Conservation (phyloP, 306 rosid genomes). For the Lablab purpureus region DNA sequence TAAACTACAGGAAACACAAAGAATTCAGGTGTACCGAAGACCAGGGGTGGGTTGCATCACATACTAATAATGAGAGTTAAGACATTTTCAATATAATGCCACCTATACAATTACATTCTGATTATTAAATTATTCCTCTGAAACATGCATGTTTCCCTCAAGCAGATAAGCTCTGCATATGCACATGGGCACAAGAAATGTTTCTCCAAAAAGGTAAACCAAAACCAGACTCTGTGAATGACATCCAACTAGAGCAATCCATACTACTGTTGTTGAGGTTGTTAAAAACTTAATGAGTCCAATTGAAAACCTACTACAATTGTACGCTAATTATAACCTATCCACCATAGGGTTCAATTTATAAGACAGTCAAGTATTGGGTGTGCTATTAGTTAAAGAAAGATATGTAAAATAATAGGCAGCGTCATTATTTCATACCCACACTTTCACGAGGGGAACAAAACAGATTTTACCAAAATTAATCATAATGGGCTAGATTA, state of each 20-base stretch:
- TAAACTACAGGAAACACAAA: neutral
- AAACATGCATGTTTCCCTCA: neutral
- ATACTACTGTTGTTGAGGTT: neutral
- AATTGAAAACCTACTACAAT: neutral
- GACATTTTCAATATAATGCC: neutral
- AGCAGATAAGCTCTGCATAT: neutral
- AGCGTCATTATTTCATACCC: neutral
- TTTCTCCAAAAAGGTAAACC: neutral
- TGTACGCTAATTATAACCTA: neutral
- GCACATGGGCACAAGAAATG: neutral
- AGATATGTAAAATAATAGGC: neutral
- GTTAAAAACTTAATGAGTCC: neutral
- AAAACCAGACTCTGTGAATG: neutral
- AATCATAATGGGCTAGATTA: constrained; percentile 1
- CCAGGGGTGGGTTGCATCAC: neutral
- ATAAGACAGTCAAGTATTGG: neutral
- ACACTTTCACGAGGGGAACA: neutral
- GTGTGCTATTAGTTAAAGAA: neutral
- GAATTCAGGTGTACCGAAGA: neutral
- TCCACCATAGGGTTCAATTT: too few relatives aligned
- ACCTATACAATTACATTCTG: neutral
- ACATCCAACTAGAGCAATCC: constrained; percentile 12
- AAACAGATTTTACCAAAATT: constrained; percentile 16
- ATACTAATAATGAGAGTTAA: too few relatives aligned
- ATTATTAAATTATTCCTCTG: neutral